phyloP scores from a whole-genome alignment of 768 basidiomycete species.

The Psilocybe cyanescens region DNA sequence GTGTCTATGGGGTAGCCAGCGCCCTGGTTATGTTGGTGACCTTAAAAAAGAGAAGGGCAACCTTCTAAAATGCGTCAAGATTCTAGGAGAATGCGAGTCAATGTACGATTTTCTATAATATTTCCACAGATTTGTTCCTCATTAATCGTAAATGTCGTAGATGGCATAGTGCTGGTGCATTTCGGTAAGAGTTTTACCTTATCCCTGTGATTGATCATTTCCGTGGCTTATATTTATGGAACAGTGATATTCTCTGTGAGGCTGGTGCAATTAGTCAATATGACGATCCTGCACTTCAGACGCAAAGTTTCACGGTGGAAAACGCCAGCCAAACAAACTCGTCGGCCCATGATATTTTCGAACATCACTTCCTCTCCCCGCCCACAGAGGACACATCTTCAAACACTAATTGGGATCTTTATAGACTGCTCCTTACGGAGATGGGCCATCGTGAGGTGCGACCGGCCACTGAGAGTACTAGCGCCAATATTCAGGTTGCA shows the following conservation, averaged over 20 bases:
- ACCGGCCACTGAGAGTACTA: not conserved
- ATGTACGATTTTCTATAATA: not conserved
- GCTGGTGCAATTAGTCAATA: not conserved
- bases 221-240: not conserved
- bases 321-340: not conserved
- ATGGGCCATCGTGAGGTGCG: not conserved
- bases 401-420: not conserved
- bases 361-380: not conserved
- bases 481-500: not conserved
- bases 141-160: not conserved
- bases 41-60: not conserved
- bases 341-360: not conserved
- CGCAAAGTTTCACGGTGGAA: not conserved
- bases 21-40: not conserved
- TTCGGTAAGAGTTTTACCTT: not conserved
- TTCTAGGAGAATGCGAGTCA: not conserved
- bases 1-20: not conserved
- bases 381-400: not conserved
- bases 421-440: not conserved
- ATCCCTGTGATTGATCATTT: not conserved
- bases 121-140: not conserved
- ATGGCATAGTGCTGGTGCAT: slow-evolving; percentile 3
- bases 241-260: not conserved
- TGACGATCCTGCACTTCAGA: not conserved
- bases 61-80: not conserved